These are phyloP conservation scores for Solanum chacoense DNA, from an alignment of 305 asterid genomes.

Conservation along the genomic window DNA sequence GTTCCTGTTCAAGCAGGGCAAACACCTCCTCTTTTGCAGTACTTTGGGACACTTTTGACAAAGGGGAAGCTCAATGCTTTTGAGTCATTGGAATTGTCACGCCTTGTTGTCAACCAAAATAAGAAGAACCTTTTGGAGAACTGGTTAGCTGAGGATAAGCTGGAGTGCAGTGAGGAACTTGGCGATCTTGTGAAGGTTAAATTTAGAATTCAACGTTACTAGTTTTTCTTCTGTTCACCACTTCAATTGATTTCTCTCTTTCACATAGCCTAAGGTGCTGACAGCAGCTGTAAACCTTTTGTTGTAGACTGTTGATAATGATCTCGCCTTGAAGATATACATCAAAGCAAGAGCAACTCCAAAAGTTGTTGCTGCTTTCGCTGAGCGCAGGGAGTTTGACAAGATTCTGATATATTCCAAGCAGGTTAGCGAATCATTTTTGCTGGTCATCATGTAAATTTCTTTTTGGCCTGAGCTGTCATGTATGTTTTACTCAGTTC, in stretches of 20 bases:
- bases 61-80: slow-evolving; percentile 94
- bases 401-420: slow-evolving; percentile 94
- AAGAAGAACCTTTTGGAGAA: slow-evolving; percentile 92
- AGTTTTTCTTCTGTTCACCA: background rate
- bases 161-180: slow-evolving; percentile 98
- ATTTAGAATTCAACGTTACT: background rate
- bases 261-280: background rate
- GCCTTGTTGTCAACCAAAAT: slow-evolving; percentile 96
- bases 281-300: background rate
- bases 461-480: background rate
- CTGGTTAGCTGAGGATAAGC: slow-evolving; percentile 97
- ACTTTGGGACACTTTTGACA: slow-evolving; percentile 90
- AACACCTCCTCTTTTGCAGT: slow-evolving; percentile 98
- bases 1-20: slow-evolving; percentile 99
- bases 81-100: slow-evolving; percentile 95
- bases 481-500: background rate
- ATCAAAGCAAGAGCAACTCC: slow-evolving; percentile 99
- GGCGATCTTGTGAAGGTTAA: slow-evolving; percentile 98
- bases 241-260: background rate
- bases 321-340: slow-evolving; percentile 91
- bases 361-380: slow-evolving; percentile 98
- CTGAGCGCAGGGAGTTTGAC: slow-evolving; percentile 98
- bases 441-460: background rate
- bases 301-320: slow-evolving; percentile 90
- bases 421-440: slow-evolving; percentile 48